A percentile compares a stretch with the other conserved stretches of the same genome.
phyloP scores from a whole-genome alignment of 306 rosid species.

The Phaseolus lunatus region DNA sequence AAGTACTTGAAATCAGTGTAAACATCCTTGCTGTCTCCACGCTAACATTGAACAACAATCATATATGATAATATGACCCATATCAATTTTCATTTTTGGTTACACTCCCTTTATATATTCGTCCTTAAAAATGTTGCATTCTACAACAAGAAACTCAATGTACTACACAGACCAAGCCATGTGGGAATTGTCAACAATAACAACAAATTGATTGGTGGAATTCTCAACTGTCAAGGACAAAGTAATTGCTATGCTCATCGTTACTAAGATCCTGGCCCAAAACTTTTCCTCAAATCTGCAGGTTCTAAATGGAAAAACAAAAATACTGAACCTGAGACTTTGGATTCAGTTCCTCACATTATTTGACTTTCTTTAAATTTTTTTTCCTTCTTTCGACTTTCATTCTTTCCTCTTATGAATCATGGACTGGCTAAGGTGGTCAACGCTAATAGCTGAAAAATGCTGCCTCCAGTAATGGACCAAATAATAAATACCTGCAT shows the following conservation, averaged over 20 bases:
- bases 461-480: slow-evolving; percentile 33
- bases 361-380: slow-evolving; percentile 41
- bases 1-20: neutral
- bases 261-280: slow-evolving; percentile 33
- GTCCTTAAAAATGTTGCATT: slow-evolving; percentile 17
- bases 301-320: slow-evolving; percentile 40
- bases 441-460: slow-evolving; percentile 31
- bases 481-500: slow-evolving; percentile 46
- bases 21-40: neutral
- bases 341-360: slow-evolving; percentile 35
- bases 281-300: slow-evolving; percentile 45
- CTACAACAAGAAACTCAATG: slow-evolving; percentile 24
- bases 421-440: slow-evolving; percentile 33
- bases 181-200: slow-evolving; percentile 41
- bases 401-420: slow-evolving; percentile 4
- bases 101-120: slow-evolving; percentile 17
- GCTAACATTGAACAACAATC: slow-evolving; percentile 7
- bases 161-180: slow-evolving; percentile 32
- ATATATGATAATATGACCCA: slow-evolving; percentile 13
- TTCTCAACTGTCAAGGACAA: slow-evolving; percentile 40
- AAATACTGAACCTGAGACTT: slow-evolving; percentile 38
- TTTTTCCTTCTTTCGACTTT: slow-evolving; percentile 41
- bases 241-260: neutral
- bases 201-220: slow-evolving; percentile 32
- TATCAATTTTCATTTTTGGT: slow-evolving; percentile 17